Percentiles rank a stretch among this genome's conserved stretches.
These are phyloP conservation scores for Murraya koenigii DNA, from an alignment of 345 rosid genomes.

Conservation along the genomic window DNA sequence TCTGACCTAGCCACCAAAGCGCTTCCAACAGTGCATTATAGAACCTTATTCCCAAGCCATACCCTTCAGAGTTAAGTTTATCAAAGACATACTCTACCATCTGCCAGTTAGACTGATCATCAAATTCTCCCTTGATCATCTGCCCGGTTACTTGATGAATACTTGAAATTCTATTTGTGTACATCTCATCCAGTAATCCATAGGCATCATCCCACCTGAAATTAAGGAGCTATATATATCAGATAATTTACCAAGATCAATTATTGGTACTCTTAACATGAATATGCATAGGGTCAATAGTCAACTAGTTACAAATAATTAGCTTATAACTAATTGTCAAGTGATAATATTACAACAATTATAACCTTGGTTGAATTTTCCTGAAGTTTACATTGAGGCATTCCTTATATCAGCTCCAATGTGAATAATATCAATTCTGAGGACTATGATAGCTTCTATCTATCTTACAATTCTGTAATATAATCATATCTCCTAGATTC, in stretches of 20 bases:
- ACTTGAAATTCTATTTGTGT: slow-evolving; percentile 63
- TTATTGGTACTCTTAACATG: neutral
- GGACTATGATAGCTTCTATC: neutral
- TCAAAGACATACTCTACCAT: slow-evolving; percentile 88
- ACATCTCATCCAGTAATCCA: slow-evolving; percentile 80
- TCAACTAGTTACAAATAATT: neutral
- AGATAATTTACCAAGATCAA: slow-evolving; percentile 14
- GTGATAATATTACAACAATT: neutral
- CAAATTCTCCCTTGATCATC: slow-evolving; percentile 93
- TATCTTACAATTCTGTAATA: slow-evolving; percentile 1
- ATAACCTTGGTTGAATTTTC: neutral
- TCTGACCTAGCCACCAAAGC: slow-evolving; percentile 95
- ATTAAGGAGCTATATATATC: slow-evolving; percentile 19
- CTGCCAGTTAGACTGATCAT: slow-evolving; percentile 88
- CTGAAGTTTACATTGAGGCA: neutral
- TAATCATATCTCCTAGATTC: slow-evolving; percentile 1
- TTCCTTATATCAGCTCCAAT: neutral
- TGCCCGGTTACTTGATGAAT: slow-evolving; percentile 87
- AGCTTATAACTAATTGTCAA: neutral
- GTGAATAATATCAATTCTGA: neutral
- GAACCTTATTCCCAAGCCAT: slow-evolving; percentile 84
- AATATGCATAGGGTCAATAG: neutral
- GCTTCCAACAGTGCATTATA: slow-evolving; percentile 89
- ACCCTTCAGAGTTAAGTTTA: slow-evolving; percentile 86
- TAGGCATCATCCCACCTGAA: slow-evolving; percentile 79